Percentiles rank a stretch among this genome's conserved stretches.
These are phyloP conservation scores for Chlorella variabilis DNA, from an alignment of 163 green algal genomes.

Conservation along the genomic window DNA sequence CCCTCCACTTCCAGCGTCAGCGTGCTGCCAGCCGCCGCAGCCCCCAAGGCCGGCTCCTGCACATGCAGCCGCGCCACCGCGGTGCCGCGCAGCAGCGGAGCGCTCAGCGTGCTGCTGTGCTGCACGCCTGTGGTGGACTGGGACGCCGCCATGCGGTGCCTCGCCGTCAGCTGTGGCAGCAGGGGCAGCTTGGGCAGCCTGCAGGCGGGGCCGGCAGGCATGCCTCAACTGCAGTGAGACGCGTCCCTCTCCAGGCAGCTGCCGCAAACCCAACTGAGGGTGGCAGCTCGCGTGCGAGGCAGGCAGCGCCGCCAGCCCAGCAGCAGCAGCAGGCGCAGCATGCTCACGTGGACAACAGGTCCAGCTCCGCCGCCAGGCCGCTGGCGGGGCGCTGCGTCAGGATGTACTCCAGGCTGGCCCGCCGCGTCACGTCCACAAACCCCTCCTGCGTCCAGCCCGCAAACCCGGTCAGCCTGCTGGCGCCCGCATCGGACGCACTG, in stretches of 20 bases:
- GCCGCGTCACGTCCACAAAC: conserved; percentile 14
- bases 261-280: too few relatives aligned
- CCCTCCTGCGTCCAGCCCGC: conserved; percentile 25
- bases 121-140: not conserved
- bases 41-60: not conserved
- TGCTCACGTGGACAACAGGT: conserved; percentile 11
- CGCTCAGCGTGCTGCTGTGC: conserved; percentile 14
- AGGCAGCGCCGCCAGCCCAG: too few relatives aligned
- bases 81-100: not conserved
- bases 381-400: not conserved
- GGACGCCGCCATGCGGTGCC: not conserved
- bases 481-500: not conserved
- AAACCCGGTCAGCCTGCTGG: conserved; percentile 5
- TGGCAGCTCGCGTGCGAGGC: too few relatives aligned
- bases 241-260: too few relatives aligned
- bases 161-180: conserved; percentile 12
- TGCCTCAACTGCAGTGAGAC: too few relatives aligned
- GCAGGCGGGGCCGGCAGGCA: not conserved
- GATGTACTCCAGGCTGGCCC: conserved; percentile 26
- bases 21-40: not conserved
- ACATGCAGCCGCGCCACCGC: not conserved
- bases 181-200: conserved; percentile 30
- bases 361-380: not conserved
- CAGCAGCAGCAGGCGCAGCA: not conserved
- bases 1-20: not conserved